phyloP scores from a whole-genome alignment of 2,329 filamentous ascomycete genomes.

The Colletotrichum karsti region DNA sequence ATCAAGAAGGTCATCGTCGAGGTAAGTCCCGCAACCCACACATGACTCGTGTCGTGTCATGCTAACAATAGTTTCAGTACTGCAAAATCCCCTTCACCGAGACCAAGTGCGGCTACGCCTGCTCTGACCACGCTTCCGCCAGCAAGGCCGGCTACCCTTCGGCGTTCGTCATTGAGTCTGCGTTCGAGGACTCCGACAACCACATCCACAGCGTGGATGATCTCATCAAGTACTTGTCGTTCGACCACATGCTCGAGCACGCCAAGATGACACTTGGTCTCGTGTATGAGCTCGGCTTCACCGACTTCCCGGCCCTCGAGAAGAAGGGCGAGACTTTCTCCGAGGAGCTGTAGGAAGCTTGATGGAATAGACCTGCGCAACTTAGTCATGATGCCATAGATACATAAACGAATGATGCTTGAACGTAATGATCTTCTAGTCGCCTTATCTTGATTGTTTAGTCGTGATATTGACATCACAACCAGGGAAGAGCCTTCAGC shows the following conservation, averaged over 20 bases:
- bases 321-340: conserved; percentile 34
- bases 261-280: conserved; percentile 84
- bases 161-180: conserved; percentile 80
- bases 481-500: no score
- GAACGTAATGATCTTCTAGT: neutral
- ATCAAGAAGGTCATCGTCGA: conserved; percentile 88
- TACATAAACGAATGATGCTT: neutral
- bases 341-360: conserved; percentile 4
- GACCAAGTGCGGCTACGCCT: conserved; percentile 90
- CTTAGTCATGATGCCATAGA: neutral
- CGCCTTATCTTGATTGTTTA: no score
- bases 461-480: no score
- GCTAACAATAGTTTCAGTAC: conserved; percentile 62
- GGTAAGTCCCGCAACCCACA: conserved; percentile 42
- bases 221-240: conserved; percentile 76
- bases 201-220: conserved; percentile 78
- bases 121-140: conserved; percentile 78
- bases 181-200: conserved; percentile 71
- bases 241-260: conserved; percentile 93
- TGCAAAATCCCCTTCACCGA: conserved; percentile 88
- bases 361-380: neutral
- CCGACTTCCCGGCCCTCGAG: conserved; percentile 66
- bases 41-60: conserved; percentile 33
- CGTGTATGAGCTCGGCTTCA: conserved; percentile 84
- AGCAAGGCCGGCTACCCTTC: conserved; percentile 79